A percentile compares a stretch with the other conserved stretches of the same genome.
Conservation (phyloP, 2,329 filamentous ascomycete species). For the Nemania serpens region DNA sequence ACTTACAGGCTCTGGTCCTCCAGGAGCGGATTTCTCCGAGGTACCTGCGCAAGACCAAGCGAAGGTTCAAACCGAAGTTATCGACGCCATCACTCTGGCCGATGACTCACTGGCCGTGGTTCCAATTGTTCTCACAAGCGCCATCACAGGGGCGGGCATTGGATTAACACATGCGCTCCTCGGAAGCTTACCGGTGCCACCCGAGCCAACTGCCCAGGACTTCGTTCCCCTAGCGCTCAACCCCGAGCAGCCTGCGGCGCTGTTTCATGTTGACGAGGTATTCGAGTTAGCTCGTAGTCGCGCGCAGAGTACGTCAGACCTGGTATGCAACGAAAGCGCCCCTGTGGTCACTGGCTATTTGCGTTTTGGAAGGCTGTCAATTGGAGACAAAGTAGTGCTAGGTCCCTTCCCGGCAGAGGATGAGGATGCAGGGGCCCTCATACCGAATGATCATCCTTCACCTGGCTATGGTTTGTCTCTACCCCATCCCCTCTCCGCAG, state of each 20-base stretch:
- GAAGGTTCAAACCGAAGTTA: conserved; percentile 59
- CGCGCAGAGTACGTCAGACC: conserved; percentile 45
- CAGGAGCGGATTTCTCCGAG: conserved; percentile 55
- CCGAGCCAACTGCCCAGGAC: conserved; percentile 56
- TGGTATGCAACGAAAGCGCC: conserved; percentile 39
- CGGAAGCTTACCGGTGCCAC: conserved; percentile 72
- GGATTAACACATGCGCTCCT: conserved; percentile 81
- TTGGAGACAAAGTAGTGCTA: conserved; percentile 78
- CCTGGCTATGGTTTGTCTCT: conserved; percentile 56
- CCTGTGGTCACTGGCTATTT: conserved; percentile 81
- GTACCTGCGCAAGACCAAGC: conserved; percentile 61
- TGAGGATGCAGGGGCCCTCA: conserved; percentile 48
- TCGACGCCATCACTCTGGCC: conserved; percentile 54
- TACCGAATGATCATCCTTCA: conserved; percentile 54
- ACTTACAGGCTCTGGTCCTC: conserved; percentile 58
- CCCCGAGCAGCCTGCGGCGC: conserved; percentile 62
- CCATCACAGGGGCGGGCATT: conserved; percentile 83
- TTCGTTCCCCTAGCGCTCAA: conserved; percentile 60
- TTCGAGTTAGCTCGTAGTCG: conserved; percentile 75
- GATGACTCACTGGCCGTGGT: conserved; percentile 59
- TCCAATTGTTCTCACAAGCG: conserved; percentile 86
- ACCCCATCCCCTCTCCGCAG: conserved; percentile 58
- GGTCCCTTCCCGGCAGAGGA: conserved; percentile 74
- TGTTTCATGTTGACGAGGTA: conserved; percentile 92
- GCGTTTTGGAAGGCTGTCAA: conserved; percentile 74